A percentile compares a stretch with the other conserved stretches of the same genome.
Evolutionary conservation across 2,329 filamentous ascomycete species (phyloP).

Genomic region (Aspergillus tamarii): DNA sequence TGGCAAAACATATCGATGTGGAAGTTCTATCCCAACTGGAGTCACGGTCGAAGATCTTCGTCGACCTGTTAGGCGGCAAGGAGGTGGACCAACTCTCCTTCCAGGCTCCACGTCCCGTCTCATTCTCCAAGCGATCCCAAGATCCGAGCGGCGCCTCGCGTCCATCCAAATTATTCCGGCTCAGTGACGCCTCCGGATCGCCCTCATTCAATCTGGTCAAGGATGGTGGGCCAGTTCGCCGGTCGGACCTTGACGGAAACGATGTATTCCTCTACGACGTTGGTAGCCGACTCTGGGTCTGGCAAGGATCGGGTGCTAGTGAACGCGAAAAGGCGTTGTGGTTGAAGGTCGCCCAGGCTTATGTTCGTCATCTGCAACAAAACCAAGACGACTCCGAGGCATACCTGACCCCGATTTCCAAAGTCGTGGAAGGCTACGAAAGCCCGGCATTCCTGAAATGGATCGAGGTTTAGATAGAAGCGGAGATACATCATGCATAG

Average conservation of each 20-base stretch:
- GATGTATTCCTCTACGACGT: conserved; percentile 67
- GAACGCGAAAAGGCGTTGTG: conserved; percentile 62
- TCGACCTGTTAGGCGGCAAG: conserved; percentile 59
- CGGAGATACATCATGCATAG: neutral
- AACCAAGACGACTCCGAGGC: conserved; percentile 23
- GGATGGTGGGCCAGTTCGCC: conserved; percentile 52
- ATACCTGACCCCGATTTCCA: conserved; percentile 32
- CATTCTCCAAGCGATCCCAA: conserved; percentile 31
- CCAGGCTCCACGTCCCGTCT: conserved; percentile 42
- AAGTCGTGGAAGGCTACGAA: conserved; percentile 35
- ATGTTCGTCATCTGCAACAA: conserved; percentile 32
- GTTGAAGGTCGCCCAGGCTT: conserved; percentile 42
- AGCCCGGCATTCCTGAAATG: conserved; percentile 33
- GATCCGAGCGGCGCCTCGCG: conserved; percentile 19
- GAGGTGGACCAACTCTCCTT: conserved; percentile 48
- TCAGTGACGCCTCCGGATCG: conserved; percentile 64
- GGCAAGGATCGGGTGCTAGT: conserved; percentile 65
- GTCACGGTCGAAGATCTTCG: conserved; percentile 50
- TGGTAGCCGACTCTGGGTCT: conserved; percentile 65
- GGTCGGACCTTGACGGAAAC: conserved; percentile 57
- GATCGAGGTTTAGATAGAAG: conserved; percentile 14
- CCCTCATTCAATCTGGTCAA: conserved; percentile 63
- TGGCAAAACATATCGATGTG: conserved; percentile 65
- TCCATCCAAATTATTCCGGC: conserved; percentile 59
- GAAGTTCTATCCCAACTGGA: conserved; percentile 68